Evolutionary conservation across 768 basidiomycete genomes (phyloP), one percentile per base, ranked within the genome.

Genomic region (Tulasnella sp.): DNA sequence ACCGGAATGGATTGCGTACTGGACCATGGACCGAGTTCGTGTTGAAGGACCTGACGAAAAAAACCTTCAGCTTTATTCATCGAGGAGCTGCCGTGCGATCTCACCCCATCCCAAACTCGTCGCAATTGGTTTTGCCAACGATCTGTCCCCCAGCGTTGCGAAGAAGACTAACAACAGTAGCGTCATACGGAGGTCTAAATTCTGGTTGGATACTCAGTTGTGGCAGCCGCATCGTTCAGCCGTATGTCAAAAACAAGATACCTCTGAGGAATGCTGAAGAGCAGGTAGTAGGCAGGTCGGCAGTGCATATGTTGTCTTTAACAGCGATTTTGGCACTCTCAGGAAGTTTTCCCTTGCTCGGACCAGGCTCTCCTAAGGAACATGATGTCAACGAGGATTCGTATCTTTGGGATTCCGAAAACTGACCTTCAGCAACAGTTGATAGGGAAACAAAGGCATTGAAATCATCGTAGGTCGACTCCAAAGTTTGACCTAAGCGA

Each of bases 61-160:
- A 39, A 32, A 44, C 70, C 32, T 44, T 32, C 4, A 46, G 32
- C 79, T 55, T 40, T 44, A 77, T n/a, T 18, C 13, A 48, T 2
- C 39, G 35, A 74, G 51, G 69, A 35, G 6, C 67, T 13, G 35
- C 42, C 29, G 76, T 42, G 4, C 11, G 42, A 55, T 84, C 90
- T 26, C 78, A 96, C 92, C 97, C 97, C 97, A 99, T 99, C 0
- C 97, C 97, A 84, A 99, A 99, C 84, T 99, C 96, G 83, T 99
- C 97, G 83, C 95, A 94, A 82, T 97, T 96, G 0, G 96, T 91
- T 85, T 98, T 98, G 0, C 95, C 97, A 1, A 92, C 82, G 15
- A 98, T 87, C 23, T 89, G 84, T 0, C 91, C 95, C 0, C 95
- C 95, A 0, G 86, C 85, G 0, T 85, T 79, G 0, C 87, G 86